Percentiles rank a stretch among this genome's conserved stretches.
Conservation (phyloP, 2,329 filamentous ascomycete species). For the Penicillium concentricum region DNA sequence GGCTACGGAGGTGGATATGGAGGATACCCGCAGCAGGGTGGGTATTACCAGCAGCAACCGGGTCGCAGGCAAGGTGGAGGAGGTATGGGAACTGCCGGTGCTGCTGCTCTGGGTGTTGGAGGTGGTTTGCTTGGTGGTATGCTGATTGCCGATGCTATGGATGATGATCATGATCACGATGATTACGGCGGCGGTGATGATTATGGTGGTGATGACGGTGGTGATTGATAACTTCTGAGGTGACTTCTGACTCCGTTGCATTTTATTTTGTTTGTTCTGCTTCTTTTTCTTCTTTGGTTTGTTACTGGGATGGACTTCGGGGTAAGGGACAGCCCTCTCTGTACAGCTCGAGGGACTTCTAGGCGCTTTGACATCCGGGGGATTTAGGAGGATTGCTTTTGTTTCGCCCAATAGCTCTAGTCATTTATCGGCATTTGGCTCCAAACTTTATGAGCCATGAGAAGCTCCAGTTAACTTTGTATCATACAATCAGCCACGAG, state of each 20-base stretch:
- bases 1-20: constrained; percentile 32
- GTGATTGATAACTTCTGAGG: constrained; percentile 26
- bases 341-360: not conserved
- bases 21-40: constrained; percentile 34
- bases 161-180: constrained; percentile 31
- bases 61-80: constrained; percentile 47
- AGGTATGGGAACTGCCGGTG: constrained; percentile 68
- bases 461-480: constrained; percentile 3
- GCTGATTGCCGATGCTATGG: constrained; percentile 64
- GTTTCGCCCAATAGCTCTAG: not conserved
- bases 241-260: constrained; percentile 22
- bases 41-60: constrained; percentile 43
- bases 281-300: not conserved
- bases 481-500: constrained; percentile 2
- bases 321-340: not conserved
- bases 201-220: constrained; percentile 34
- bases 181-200: constrained; percentile 31
- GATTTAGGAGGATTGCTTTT: constrained; percentile 3
- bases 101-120: constrained; percentile 73
- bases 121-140: constrained; percentile 78
- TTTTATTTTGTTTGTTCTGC: not conserved
- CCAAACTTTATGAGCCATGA: constrained; percentile 3
- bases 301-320: not conserved
- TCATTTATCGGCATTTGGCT: constrained; percentile 7
- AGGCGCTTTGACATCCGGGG: constrained; percentile 3